These are phyloP conservation scores for Candida coleopterorum DNA, from an alignment of 805 yeast genomes.

Conservation along the genomic window DNA sequence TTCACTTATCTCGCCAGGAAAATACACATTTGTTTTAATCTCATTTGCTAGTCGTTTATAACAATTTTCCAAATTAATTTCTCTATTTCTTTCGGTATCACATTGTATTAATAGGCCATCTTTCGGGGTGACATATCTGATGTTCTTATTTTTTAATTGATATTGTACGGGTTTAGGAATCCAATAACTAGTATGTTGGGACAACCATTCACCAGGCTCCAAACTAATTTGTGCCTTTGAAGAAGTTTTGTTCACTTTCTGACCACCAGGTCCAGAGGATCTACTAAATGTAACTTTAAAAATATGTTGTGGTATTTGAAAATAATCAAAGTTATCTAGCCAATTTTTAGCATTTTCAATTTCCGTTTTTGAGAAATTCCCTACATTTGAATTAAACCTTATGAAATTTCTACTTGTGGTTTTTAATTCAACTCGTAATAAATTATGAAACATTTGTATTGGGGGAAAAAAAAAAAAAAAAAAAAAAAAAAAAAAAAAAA, in stretches of 20 bases:
- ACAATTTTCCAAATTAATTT: conserved; percentile 53
- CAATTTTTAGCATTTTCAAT: conserved; percentile 36
- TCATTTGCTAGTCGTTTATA: conserved; percentile 53
- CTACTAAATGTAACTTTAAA: conserved; percentile 49
- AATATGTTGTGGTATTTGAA: conserved; percentile 38
- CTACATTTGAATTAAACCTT: not conserved
- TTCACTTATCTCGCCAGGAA: conserved; percentile 44
- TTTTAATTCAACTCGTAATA: not conserved
- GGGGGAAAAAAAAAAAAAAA: too few species aligned
- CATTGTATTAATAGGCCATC: conserved; percentile 58
- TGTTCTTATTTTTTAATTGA: conserved; percentile 35
- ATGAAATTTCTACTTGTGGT: too few species aligned
- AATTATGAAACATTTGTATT: not conserved
- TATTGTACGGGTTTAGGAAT: conserved; percentile 48
- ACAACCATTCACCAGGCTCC: conserved; percentile 38
- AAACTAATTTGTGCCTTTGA: conserved; percentile 63
- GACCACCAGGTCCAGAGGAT: conserved; percentile 86
- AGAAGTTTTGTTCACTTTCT: conserved; percentile 71
- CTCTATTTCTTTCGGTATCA: conserved; percentile 56
- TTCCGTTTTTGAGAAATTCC: conserved; percentile 18
- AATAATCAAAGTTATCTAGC: conserved; percentile 28
- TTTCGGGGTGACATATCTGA: conserved; percentile 50
- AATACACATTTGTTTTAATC: conserved; percentile 41
- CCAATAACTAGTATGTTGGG: conserved; percentile 44
- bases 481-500: too few species aligned